Conservation (phyloP, 352 stramenopile genomes). For the Globisporangium nagaii region DNA sequence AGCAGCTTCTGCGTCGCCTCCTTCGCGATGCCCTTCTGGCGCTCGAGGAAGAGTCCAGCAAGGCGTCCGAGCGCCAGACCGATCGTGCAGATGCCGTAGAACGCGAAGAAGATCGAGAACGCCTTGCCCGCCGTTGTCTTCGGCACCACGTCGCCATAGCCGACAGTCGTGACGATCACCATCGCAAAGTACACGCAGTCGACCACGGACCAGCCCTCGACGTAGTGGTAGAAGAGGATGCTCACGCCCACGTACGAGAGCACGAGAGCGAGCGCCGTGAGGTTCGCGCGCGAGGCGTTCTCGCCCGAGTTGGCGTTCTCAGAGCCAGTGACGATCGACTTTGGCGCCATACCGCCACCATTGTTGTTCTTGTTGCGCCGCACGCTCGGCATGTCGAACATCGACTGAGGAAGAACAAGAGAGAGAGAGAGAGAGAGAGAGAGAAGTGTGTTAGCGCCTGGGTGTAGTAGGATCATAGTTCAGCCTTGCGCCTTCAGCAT, state of each 20-base stretch:
- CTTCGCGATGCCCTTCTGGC: slow-evolving; percentile 54
- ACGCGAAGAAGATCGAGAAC: slow-evolving; percentile 86
- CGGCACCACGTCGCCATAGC: slow-evolving; percentile 81
- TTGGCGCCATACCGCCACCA: slow-evolving; percentile 17
- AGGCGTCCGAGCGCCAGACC: slow-evolving; percentile 57
- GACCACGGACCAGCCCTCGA: slow-evolving; percentile 53
- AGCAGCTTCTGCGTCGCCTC: slow-evolving; percentile 47
- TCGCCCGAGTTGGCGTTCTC: slow-evolving; percentile 10
- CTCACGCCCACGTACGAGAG: slow-evolving; percentile 49
- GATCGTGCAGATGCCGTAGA: slow-evolving; percentile 70
- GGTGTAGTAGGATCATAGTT: no score
- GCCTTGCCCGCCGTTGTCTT: slow-evolving; percentile 47
- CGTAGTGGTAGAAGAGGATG: slow-evolving; percentile 52
- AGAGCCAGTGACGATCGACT: slow-evolving; percentile 23
- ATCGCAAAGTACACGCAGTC: slow-evolving; percentile 90
- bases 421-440: background rate
- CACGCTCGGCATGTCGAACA: slow-evolving; percentile 23
- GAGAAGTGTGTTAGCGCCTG: background rate
- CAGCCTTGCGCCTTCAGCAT: no score
- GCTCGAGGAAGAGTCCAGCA: slow-evolving; percentile 43
- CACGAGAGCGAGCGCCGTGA: slow-evolving; percentile 41
- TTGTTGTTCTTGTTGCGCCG: slow-evolving; percentile 10
- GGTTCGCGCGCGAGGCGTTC: slow-evolving; percentile 17
- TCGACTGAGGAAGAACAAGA: no score
- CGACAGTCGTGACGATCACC: slow-evolving; percentile 90